Evolutionary conservation across 2,329 filamentous ascomycete species (phyloP), one percentile per base, ranked within the genome.

Genomic region (Colletotrichum gloeosporioides): DNA sequence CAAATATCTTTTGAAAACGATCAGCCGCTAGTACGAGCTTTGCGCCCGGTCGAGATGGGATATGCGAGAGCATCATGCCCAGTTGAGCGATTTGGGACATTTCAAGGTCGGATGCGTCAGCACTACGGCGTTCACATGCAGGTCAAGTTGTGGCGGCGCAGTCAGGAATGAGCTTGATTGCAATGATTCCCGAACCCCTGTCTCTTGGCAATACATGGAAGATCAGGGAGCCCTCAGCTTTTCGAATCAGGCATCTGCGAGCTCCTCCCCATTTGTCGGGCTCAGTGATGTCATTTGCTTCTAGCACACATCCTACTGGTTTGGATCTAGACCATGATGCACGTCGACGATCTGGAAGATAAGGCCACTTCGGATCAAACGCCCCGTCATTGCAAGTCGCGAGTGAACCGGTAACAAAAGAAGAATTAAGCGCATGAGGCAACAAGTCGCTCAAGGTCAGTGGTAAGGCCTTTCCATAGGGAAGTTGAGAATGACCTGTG

Each of bases 191-290:
- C 18, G 0, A 49, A 49, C 39, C 39, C 39, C 5, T 49, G 39
- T 2, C 9, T 49, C 18, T 49, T n/a, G 9, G 39, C 16, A 5
- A 49, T n/a, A n/a, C 18, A 2, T 5, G 3, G 0, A 0, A 10
- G 5, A 5, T 9, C 18, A 3, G 3, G 3, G 9, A n/a, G 39
- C 16, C 9, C 39, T 49, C 39, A n/a, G 39, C 39, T 2, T 0
- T 8, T 0, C 18, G 0, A 12, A n/a, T 44, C 0, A 12, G 39
- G 18, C 18, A n/a, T 18, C 1, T 44, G 9, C 4, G 0, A n/a
- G 4, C 4, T 4, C 8, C 1, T 44, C 18, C 9, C 39, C 2
- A n/a, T n/a, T 44, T n/a, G 8, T 12, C 9, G 39, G 4, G 5
- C 39, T 49, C 18, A 18, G 18, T 49, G 39, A n/a, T 49, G 39